Percentiles rank a stretch among this genome's conserved stretches.
Evolutionary conservation across 2,329 filamentous ascomycete species (phyloP).

Genomic region (Chaetomium sp.): DNA sequence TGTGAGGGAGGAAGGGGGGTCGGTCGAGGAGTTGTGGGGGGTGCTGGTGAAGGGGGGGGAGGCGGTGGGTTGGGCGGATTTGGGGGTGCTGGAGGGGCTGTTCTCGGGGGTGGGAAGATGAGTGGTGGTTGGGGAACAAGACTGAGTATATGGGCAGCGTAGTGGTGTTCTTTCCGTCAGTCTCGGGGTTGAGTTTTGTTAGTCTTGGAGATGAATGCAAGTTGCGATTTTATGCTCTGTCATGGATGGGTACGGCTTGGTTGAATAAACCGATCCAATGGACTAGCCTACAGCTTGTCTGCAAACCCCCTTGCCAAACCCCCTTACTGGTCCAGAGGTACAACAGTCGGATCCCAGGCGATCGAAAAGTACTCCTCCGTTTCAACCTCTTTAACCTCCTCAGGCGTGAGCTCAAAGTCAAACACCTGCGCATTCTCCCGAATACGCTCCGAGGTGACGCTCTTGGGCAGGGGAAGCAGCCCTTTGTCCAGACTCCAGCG

Average conservation of each 20-base stretch:
- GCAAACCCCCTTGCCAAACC: not conserved
- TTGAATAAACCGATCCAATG: no score
- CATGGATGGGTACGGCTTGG: not conserved
- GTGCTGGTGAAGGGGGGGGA: conserved; percentile 34
- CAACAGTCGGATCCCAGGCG: conserved; percentile 37
- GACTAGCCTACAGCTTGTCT: not conserved
- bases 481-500: conserved; percentile 83
- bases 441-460: conserved; percentile 60
- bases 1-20: conserved; percentile 27
- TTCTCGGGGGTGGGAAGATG: conserved; percentile 19
- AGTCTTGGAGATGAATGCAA: not conserved
- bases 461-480: conserved; percentile 66
- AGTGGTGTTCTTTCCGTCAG: not conserved
- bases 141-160: not conserved
- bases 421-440: conserved; percentile 64
- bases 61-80: conserved; percentile 36
- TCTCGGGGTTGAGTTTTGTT: not conserved
- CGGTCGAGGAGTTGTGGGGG: conserved; percentile 36
- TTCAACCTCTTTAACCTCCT: conserved; percentile 56
- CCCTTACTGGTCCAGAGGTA: conserved; percentile 14
- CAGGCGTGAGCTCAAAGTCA: conserved; percentile 60
- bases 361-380: conserved; percentile 38
- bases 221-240: not conserved
- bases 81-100: conserved; percentile 37
- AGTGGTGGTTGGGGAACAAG: not conserved